These are phyloP conservation scores for Macrolepiota dolichaula DNA, from an alignment of 768 basidiomycete species.

Conservation along the genomic window DNA sequence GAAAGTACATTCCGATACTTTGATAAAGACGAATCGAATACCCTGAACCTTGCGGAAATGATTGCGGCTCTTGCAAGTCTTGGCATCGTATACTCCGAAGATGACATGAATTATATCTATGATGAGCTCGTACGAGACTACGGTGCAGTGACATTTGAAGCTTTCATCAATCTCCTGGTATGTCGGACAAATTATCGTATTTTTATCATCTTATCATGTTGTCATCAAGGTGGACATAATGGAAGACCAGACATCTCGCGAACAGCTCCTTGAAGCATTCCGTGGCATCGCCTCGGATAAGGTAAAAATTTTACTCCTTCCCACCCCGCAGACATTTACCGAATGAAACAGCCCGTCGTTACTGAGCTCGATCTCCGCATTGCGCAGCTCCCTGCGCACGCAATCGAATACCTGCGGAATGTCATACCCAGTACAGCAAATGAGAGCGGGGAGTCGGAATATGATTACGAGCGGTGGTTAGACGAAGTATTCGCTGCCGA, in stretches of 20 bases:
- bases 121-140: constrained; percentile 76
- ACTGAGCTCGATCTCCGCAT: constrained; percentile 90
- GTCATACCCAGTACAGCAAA: constrained; percentile 65
- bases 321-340: background rate
- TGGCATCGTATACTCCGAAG: constrained; percentile 91
- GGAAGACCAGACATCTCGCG: constrained; percentile 91
- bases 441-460: constrained; percentile 60
- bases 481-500: constrained; percentile 60
- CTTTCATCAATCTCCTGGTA: constrained; percentile 92
- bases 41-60: constrained; percentile 80
- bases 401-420: constrained; percentile 79
- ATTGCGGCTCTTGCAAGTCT: constrained; percentile 92
- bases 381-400: constrained; percentile 70
- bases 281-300: constrained; percentile 88
- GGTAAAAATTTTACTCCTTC: constrained; percentile 37
- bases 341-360: constrained; percentile 67
- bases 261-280: constrained; percentile 92
- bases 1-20: constrained; percentile 98
- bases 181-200: constrained; percentile 16
- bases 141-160: constrained; percentile 89
- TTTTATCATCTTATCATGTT: background rate
- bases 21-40: constrained; percentile 90
- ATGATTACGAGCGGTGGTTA: constrained; percentile 82
- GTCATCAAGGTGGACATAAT: constrained; percentile 80
- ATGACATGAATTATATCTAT: constrained; percentile 83